phyloP scores from a whole-genome alignment of 805 yeast genomes.

The Yarrowia porcina region DNA sequence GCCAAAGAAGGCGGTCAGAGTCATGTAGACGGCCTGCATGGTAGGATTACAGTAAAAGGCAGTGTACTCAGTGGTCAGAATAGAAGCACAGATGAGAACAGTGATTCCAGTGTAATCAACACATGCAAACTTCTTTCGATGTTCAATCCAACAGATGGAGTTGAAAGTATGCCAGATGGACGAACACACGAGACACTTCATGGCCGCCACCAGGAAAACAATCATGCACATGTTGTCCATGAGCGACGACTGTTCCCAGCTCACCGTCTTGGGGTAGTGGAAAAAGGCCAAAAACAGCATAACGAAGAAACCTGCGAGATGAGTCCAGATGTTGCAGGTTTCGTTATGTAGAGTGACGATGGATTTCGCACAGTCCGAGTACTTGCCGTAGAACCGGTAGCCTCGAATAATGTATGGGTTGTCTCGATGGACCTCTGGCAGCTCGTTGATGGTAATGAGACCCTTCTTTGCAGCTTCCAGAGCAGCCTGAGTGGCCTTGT shows the following conservation, averaged over 20 bases:
- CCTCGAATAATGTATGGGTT: constrained; percentile 82
- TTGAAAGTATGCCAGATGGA: constrained; percentile 90
- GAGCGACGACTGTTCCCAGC: constrained; percentile 35
- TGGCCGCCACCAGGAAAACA: constrained; percentile 65
- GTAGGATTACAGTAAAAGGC: constrained; percentile 61
- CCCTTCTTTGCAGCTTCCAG: constrained; percentile 39
- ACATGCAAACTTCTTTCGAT: constrained; percentile 80
- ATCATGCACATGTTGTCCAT: constrained; percentile 54
- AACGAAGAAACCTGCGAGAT: constrained; percentile 62
- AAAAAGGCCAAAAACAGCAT: constrained; percentile 54
- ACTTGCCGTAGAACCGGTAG: constrained; percentile 73
- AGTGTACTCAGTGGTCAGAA: constrained; percentile 80
- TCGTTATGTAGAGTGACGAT: constrained; percentile 75
- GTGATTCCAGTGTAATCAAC: constrained; percentile 95
- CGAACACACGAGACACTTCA: constrained; percentile 75
- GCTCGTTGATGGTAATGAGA: constrained; percentile 73
- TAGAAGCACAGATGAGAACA: constrained; percentile 81
- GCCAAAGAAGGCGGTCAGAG: constrained; percentile 65
- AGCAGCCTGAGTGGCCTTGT: constrained; percentile 30
- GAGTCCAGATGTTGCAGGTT: constrained; percentile 92
- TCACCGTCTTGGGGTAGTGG: constrained; percentile 61
- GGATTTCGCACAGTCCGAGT: constrained; percentile 56
- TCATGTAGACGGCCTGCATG: constrained; percentile 50
- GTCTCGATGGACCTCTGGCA: constrained; percentile 92
- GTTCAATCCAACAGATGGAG: constrained; percentile 59